These are phyloP conservation scores for Leishmania amazonensis DNA, from an alignment of 208 protist species.

Conservation along the genomic window DNA sequence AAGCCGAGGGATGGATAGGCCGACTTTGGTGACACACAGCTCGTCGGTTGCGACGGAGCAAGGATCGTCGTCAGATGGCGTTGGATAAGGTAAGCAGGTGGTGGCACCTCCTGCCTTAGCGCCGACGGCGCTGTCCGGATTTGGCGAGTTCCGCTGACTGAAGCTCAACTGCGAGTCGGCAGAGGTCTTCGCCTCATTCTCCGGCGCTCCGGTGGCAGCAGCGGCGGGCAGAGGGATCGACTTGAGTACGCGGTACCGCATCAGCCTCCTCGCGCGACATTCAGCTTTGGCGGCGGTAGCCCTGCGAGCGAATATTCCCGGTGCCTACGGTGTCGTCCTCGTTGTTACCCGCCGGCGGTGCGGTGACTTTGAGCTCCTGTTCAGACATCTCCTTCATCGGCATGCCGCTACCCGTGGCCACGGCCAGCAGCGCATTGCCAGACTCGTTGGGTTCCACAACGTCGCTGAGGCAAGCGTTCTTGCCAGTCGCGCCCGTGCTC, in stretches of 20 bases:
- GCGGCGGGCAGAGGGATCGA: not conserved
- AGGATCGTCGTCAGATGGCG: not conserved
- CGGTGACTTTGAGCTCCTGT: not conserved
- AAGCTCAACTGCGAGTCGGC: not conserved
- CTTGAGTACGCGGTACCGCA: not conserved
- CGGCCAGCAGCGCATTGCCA: not conserved
- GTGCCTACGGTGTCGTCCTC: not conserved
- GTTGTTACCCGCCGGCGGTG: not conserved
- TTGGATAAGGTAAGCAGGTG: not conserved
- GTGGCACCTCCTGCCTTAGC: not conserved
- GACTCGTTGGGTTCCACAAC: not conserved
- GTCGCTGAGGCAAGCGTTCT: not conserved
- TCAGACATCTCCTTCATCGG: not conserved
- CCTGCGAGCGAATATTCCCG: not conserved
- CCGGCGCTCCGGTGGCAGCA: not conserved
- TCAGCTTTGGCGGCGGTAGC: not conserved
- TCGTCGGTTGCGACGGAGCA: not conserved
- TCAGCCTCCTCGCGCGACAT: not conserved
- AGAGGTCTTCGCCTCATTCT: not conserved
- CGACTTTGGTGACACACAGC: not conserved
- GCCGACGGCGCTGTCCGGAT: not conserved
- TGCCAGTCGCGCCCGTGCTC: not conserved
- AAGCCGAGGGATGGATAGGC: constrained; percentile 6
- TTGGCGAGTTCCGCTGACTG: not conserved
- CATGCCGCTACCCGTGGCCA: not conserved